Evolutionary conservation across 176 grass and related monocot species (phyloP), one percentile per base, ranked within the genome.

Genomic region (Musa itinerans): DNA sequence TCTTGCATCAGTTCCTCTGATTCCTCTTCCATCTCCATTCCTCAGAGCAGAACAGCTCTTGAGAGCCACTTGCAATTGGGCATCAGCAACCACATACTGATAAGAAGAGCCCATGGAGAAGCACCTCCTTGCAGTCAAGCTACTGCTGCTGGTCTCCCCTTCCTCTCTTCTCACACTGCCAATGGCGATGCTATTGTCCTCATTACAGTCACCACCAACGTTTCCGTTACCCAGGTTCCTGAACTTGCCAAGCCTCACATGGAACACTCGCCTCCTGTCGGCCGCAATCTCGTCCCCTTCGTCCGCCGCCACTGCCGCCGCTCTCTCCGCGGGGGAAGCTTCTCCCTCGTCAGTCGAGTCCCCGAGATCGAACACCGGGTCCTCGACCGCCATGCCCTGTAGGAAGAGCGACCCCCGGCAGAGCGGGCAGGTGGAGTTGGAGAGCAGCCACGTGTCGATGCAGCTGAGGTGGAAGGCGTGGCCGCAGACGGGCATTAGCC

Each of bases 361-460:
- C 11, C 76, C 85, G 11, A 93, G 92, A 83, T 80, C 80, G 11
- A 89, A 90, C 53, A 86, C 86, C 2, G 82, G 54, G 59, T 62
- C 81, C 10, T 97, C 90, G 2, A 71, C 63, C 22, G 82, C 74
- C 7, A 81, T 54, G 0, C 83, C 85, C 0, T 81, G 83, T 17
- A 59, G 74, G 29, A 84, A 97, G 80, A 90, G 90, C 78, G 78
- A 79, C 53, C 84, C 89, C 52, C 93, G 76, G 76, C 93, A 97
- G 63, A 97, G 86, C 48, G 93, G 93, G 74, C 93, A 97, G 16
- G 93, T 93, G 0, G 90, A 97, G 76, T 97, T 97, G 89, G 90
- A 97, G 53, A 97, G 83, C 52, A 97, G 83, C 90, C 93, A 97
- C 0, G 93, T 97, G 63, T 97, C 90, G 20, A 97, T 97, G 82